A percentile compares a stretch with the other conserved stretches of the same genome.
Conservation (phyloP, 2,329 filamentous ascomycete species). For the Trichoderma endophyticum region DNA sequence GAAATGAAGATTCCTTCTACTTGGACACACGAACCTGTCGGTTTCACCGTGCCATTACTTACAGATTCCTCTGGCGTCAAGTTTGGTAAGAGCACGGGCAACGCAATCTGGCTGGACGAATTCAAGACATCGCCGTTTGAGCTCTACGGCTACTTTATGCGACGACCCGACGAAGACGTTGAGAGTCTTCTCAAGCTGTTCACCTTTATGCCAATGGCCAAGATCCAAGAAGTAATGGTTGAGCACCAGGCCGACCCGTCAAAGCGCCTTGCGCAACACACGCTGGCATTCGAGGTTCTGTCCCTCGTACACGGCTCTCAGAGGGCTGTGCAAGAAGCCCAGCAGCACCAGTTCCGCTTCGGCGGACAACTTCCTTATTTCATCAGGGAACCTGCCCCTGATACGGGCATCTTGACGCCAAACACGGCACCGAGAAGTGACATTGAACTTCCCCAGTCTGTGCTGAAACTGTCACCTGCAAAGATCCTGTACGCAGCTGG, state of each 20-base stretch:
- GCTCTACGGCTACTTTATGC: slow-evolving; percentile 86
- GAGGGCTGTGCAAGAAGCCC: slow-evolving; percentile 61
- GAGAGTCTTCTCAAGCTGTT: slow-evolving; percentile 82
- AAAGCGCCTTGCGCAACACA: slow-evolving; percentile 76
- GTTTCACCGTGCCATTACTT: slow-evolving; percentile 86
- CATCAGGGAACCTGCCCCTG: slow-evolving; percentile 29
- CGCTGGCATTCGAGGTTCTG: slow-evolving; percentile 77
- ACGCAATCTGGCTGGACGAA: slow-evolving; percentile 87
- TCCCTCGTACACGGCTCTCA: slow-evolving; percentile 70
- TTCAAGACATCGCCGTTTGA: slow-evolving; percentile 80
- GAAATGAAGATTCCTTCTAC: slow-evolving; percentile 37
- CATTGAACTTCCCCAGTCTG: slow-evolving; percentile 56
- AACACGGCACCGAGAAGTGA: slow-evolving; percentile 52
- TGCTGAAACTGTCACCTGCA: slow-evolving; percentile 56
- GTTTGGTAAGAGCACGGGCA: slow-evolving; percentile 91
- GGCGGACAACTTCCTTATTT: slow-evolving; percentile 32
- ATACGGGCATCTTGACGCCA: slow-evolving; percentile 35
- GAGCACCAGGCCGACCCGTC: slow-evolving; percentile 66
- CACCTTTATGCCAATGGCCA: slow-evolving; percentile 73
- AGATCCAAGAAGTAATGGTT: slow-evolving; percentile 67
- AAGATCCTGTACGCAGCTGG: slow-evolving; percentile 59
- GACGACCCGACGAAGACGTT: slow-evolving; percentile 76
- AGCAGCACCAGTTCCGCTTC: slow-evolving; percentile 52
- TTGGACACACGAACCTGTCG: slow-evolving; percentile 61
- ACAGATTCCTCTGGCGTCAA: slow-evolving; percentile 84